Conservation (phyloP, 2,329 filamentous ascomycete species). For the Paracoccidioides lutzii region DNA sequence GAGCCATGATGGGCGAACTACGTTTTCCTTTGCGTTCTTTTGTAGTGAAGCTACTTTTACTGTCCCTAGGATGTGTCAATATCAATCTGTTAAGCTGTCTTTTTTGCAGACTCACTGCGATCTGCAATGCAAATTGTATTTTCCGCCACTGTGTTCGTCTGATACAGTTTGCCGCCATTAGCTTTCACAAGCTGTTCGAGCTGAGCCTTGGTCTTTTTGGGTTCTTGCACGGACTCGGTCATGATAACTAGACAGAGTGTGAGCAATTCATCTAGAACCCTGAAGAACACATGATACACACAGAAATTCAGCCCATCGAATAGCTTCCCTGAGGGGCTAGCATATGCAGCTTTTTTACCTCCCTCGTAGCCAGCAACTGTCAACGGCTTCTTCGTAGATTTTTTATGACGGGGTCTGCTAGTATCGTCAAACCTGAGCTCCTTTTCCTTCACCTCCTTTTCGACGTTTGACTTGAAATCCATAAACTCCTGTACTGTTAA, state of each 20-base stretch:
- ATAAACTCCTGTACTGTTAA: slow-evolving; percentile 68
- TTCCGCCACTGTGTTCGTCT: slow-evolving; percentile 51
- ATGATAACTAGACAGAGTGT: slow-evolving; percentile 43
- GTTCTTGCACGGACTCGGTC: slow-evolving; percentile 40
- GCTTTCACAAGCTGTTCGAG: slow-evolving; percentile 71
- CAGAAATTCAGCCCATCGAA: slow-evolving; percentile 72
- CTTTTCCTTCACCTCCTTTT: slow-evolving; percentile 60
- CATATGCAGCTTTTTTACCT: slow-evolving; percentile 39
- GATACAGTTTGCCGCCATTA: slow-evolving; percentile 67
- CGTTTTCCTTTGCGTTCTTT: slow-evolving; percentile 55
- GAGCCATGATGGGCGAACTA: slow-evolving; percentile 72
- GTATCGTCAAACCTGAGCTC: slow-evolving; percentile 58
- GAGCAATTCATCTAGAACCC: slow-evolving; percentile 7
- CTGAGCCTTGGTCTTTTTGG: slow-evolving; percentile 63
- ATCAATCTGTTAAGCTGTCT: not conserved
- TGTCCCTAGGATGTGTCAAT: slow-evolving; percentile 34
- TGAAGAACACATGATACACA: slow-evolving; percentile 13
- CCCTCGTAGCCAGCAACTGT: slow-evolving; percentile 59
- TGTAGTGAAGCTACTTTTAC: slow-evolving; percentile 76
- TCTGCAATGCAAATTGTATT: slow-evolving; percentile 66
- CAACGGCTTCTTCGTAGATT: slow-evolving; percentile 51
- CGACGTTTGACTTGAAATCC: slow-evolving; percentile 53
- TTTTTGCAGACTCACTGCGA: slow-evolving; percentile 39
- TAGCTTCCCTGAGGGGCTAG: slow-evolving; percentile 46
- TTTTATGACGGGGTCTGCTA: slow-evolving; percentile 50